phyloP scores from a whole-genome alignment of 106 monocot genomes.

The Ottelia alismoides region DNA sequence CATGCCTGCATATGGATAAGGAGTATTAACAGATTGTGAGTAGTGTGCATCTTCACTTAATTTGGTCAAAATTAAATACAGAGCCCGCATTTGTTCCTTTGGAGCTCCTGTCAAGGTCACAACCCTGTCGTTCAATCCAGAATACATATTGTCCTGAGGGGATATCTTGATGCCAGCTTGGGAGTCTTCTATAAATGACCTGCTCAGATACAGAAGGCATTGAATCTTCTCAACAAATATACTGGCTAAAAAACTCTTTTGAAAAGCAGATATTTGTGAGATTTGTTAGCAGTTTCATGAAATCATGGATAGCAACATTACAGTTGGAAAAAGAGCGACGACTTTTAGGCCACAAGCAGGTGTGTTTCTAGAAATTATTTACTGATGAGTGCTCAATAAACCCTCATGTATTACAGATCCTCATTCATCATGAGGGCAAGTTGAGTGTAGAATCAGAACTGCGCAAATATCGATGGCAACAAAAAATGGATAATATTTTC shows the following conservation, averaged over 20 bases:
- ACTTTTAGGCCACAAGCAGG: too few species aligned
- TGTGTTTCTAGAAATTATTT: too few species aligned
- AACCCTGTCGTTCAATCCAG: conserved; percentile 75
- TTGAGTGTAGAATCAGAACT: neutral
- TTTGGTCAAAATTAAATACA: conserved; percentile 70
- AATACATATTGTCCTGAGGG: conserved; percentile 76
- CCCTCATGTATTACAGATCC: too few species aligned
- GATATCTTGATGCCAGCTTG: conserved; percentile 98
- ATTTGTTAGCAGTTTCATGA: too few species aligned
- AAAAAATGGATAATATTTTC: neutral
- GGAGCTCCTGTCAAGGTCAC: conserved; percentile 80
- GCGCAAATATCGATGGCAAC: neutral
- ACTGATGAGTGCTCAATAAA: too few species aligned
- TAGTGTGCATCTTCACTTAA: conserved; percentile 82
- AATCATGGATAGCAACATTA: too few species aligned
- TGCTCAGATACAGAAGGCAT: too few species aligned
- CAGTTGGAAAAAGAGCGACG: too few species aligned
- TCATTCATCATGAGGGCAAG: neutral
- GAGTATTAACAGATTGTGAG: conserved; percentile 51
- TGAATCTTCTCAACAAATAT: too few species aligned
- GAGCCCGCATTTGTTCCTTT: conserved; percentile 66
- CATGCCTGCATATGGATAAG: conserved; percentile 84
- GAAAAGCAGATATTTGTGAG: too few species aligned
- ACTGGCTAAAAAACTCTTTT: too few species aligned
- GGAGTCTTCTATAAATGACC: conserved; percentile 92